Base-by-base conservation (phyloP, 805 yeast genomes). In the Ogataea neopini region DNA sequence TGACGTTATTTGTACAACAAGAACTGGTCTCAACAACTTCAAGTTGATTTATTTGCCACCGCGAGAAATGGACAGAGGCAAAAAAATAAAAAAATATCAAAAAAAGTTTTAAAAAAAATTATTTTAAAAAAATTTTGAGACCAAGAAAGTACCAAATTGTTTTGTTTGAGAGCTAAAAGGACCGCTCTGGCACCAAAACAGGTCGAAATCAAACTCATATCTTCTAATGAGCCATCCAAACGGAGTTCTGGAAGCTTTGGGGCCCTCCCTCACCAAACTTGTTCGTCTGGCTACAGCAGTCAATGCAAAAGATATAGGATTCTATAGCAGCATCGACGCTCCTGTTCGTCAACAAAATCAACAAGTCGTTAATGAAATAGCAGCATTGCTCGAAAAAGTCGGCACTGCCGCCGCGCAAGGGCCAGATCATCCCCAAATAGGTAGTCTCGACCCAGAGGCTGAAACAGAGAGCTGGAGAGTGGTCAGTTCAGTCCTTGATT, bases 281-380 rank as follows among this genome's bases (percentile, higher is more conserved):
- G 79, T 87, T 33, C 72, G 95, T 50, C 77, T 85, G 2, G 75
- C 96, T 0, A 72, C 84, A 3, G 81, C 86, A 2, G 65, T 91
- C 36, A 86, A 87, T 2, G 80, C 88, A 0, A 86, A 86, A 47
- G 98, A 92, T 69, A 75, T 90, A n/a, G 79, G 76, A 25, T 94
- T 91, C 59, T 80, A 82, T 64, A 75, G 75, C 39, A 80, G 87
- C 40, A 60, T 88, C 10, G 92, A 88, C 63, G 71, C 69, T 3
- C 59, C 63, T 1, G 60, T 83, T 11, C 66, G 73, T 7, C 52
- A 59, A 0, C 60, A 72, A 11, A 62, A 83, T 40, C 71, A 72
- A 8, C 53, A 55, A 1, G 60, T 77, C 0, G 72, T 82, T 3
- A 61, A 65, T 13, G 64, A 70, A 17, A 47, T 86, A 5, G 60